phyloP scores from a whole-genome alignment of 2,329 filamentous ascomycete genomes.

The Penicillium sp. region DNA sequence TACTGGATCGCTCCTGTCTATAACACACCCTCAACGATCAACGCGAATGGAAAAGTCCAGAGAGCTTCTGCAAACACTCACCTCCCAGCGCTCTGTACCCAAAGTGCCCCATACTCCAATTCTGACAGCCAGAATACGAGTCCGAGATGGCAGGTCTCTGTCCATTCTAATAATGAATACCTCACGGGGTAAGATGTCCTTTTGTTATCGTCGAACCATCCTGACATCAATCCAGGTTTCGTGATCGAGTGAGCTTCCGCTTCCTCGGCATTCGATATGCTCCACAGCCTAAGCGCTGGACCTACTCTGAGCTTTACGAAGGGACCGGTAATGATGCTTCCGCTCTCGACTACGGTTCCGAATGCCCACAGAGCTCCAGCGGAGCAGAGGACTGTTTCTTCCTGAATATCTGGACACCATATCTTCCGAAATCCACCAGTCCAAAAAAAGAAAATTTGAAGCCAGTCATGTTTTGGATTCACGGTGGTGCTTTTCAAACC shows the following conservation, averaged over 20 bases:
- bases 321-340: constrained; percentile 47
- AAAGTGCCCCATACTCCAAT: constrained; percentile 18
- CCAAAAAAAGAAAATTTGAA: constrained; percentile 41
- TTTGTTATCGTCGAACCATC: too few species aligned
- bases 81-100: constrained; percentile 19
- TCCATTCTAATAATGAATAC: constrained; percentile 18
- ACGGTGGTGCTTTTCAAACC: constrained; percentile 58
- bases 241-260: constrained; percentile 55
- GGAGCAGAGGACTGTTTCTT: constrained; percentile 52
- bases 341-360: constrained; percentile 36
- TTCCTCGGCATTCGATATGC: constrained; percentile 52
- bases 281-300: constrained; percentile 41
- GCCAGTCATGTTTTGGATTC: constrained; percentile 54
- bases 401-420: constrained; percentile 45
- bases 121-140: constrained; percentile 10
- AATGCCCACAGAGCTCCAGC: constrained; percentile 45
- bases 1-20: constrained; percentile 15
- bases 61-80: constrained; percentile 6
- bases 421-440: constrained; percentile 34
- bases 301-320: constrained; percentile 50
- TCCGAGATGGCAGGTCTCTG: constrained; percentile 15
- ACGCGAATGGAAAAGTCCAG: constrained; percentile 10
- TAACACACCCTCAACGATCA: constrained; percentile 8
- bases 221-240: constrained; percentile 36
- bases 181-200: constrained; percentile 14